These are phyloP conservation scores for Hordeum marinum DNA, from an alignment of 176 grass and related monocot genomes.

Conservation along the genomic window DNA sequence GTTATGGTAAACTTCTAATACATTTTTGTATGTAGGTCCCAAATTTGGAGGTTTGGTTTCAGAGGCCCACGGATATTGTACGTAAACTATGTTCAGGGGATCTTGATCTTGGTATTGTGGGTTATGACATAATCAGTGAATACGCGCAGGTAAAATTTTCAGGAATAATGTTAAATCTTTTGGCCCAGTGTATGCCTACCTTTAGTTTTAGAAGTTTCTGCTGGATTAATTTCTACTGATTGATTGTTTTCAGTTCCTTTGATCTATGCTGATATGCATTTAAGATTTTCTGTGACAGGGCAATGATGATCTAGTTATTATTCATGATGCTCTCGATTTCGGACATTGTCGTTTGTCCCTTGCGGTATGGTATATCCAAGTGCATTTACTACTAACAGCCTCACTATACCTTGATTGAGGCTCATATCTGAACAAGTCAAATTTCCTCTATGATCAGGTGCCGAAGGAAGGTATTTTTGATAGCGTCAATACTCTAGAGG, in stretches of 20 bases:
- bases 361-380: slow-evolving; percentile 57
- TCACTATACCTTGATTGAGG: slow-evolving; percentile 8
- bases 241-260: background rate
- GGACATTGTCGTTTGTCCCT: slow-evolving; percentile 78
- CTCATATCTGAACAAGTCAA: slow-evolving; percentile 20
- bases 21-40: slow-evolving; percentile 46
- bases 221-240: background rate
- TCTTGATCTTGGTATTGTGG: slow-evolving; percentile 86
- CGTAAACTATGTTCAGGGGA: slow-evolving; percentile 79
- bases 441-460: slow-evolving; percentile 51
- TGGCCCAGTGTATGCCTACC: background rate
- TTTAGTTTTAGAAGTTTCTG: background rate
- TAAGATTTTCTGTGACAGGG: slow-evolving; percentile 44
- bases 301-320: slow-evolving; percentile 73
- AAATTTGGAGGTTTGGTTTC: slow-evolving; percentile 96
- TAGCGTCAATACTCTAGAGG: slow-evolving; percentile 69
- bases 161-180: background rate
- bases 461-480: slow-evolving; percentile 92
- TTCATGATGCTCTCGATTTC: slow-evolving; percentile 89
- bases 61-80: slow-evolving; percentile 94
- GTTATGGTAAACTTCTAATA: background rate
- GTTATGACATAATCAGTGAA: slow-evolving; percentile 87
- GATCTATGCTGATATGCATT: background rate
- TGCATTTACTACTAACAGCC: background rate
- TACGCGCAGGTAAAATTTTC: slow-evolving; percentile 51